Conservation (phyloP, 768 basidiomycete species). For the Leccinum arenicola region DNA sequence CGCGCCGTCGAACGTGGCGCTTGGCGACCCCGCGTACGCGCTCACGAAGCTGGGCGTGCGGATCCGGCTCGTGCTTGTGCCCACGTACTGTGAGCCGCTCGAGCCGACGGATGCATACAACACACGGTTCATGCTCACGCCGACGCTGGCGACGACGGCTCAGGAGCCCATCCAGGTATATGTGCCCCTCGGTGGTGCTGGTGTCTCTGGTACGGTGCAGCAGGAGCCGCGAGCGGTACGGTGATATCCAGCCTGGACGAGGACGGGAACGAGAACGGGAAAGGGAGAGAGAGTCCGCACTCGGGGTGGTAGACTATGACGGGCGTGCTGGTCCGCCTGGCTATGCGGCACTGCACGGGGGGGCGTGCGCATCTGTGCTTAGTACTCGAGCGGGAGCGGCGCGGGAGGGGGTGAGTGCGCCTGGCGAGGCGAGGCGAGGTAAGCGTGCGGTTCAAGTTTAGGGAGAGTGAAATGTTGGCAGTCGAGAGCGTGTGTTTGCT, state of each 20-base stretch:
- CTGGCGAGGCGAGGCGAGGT: constrained; percentile 20
- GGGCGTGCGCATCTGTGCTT: constrained; percentile 22
- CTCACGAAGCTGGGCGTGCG: constrained; percentile 24
- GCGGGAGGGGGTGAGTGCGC: constrained; percentile 21
- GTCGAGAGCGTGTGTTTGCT: constrained; percentile 22
- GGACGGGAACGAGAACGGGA: constrained; percentile 1
- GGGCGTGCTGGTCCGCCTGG: constrained; percentile 19
- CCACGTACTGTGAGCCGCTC: constrained; percentile 20
- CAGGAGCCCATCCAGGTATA: constrained; percentile 24
- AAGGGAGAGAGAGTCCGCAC: constrained; percentile 13
- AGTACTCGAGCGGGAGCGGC: constrained; percentile 22
- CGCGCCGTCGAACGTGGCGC: constrained; percentile 1
- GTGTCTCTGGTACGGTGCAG: not conserved
- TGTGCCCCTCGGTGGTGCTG: constrained; percentile 1
- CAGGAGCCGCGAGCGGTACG: constrained; percentile 1
- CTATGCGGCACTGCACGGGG: constrained; percentile 15
- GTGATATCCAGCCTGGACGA: constrained; percentile 3
- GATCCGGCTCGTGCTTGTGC: constrained; percentile 17
- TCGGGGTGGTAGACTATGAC: constrained; percentile 26
- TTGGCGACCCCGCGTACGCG: constrained; percentile 24
- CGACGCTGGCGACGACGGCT: constrained; percentile 7
- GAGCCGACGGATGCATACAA: constrained; percentile 13
- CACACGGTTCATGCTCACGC: constrained; percentile 19
- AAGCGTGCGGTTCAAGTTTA: constrained; percentile 16
- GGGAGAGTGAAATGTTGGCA: constrained; percentile 21